Percentiles rank a stretch among this genome's conserved stretches.
Evolutionary conservation across 495 filamentous ascomycete genomes (phyloP).

Genomic region (Tricharina praecox): DNA sequence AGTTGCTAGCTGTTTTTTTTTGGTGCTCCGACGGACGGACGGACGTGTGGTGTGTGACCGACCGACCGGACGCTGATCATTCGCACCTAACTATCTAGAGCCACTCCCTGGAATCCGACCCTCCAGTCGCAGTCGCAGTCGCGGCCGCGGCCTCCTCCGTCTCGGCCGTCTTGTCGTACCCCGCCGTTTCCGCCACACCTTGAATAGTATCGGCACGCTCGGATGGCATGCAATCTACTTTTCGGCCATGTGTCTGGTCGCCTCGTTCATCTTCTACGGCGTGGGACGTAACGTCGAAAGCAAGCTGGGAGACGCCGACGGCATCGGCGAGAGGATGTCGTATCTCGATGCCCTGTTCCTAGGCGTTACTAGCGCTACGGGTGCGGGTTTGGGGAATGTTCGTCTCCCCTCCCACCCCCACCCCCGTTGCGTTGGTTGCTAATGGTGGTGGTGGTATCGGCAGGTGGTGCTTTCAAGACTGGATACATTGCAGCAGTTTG

Average conservation of each 20-base stretch:
- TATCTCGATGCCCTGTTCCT: conserved; percentile 67
- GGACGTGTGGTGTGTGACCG: too few species aligned
- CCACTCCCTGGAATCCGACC: conserved; percentile 21
- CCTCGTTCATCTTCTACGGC: conserved; percentile 57
- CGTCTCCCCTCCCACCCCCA: conserved; percentile 26
- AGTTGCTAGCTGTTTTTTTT: neutral
- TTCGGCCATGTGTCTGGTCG: conserved; percentile 43
- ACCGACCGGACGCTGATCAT: neutral
- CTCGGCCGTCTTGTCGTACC: too few species aligned
- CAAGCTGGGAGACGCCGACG: too few species aligned
- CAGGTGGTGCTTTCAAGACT: conserved; percentile 47
- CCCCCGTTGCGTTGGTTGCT: neutral
- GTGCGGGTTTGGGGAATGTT: conserved; percentile 57
- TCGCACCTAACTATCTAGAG: conserved; percentile 6
- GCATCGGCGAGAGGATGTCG: conserved; percentile 40
- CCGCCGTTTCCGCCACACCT: conserved; percentile 1
- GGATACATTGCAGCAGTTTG: conserved; percentile 60
- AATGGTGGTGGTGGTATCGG: conserved; percentile 8
- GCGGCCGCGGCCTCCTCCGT: conserved; percentile 7
- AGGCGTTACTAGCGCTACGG: conserved; percentile 62
- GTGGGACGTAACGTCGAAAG: conserved; percentile 34
- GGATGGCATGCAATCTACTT: conserved; percentile 57
- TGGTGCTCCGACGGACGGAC: neutral
- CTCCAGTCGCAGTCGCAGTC: conserved; percentile 5
- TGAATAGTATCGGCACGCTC: conserved; percentile 9